A percentile compares a stretch with the other conserved stretches of the same genome.
Conservation (phyloP, 129 eudicot genomes). For the Chrysanthemum makinoi region DNA sequence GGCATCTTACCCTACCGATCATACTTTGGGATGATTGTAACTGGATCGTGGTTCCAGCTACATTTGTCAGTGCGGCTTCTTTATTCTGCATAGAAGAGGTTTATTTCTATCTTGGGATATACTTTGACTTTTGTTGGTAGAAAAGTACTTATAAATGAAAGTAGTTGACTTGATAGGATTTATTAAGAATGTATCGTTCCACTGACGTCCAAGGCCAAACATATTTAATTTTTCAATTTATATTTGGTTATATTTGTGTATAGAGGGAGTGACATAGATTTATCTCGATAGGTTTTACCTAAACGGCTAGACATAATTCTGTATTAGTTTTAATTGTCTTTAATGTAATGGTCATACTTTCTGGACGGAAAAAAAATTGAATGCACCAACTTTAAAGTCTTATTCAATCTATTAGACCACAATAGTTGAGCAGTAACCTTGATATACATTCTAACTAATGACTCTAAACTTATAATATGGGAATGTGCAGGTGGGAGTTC, state of each 20-base stretch:
- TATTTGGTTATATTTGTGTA: not conserved
- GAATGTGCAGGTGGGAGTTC: constrained; percentile 88
- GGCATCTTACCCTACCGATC: constrained; percentile 98
- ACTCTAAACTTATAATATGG: not conserved
- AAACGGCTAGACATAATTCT: not conserved
- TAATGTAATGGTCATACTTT: not conserved
- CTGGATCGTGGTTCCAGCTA: constrained; percentile 99
- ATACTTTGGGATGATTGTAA: constrained; percentile 99
- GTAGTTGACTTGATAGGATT: not conserved
- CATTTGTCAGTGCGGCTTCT: constrained; percentile 94
- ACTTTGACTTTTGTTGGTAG: constrained; percentile 12
- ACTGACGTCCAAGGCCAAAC: not conserved
- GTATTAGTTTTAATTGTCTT: not conserved
- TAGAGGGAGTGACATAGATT: not conserved
- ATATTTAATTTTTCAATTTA: not conserved
- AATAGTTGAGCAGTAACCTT: constrained; percentile 17
- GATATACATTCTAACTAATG: not conserved
- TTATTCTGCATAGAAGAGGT: constrained; percentile 99
- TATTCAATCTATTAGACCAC: not conserved
- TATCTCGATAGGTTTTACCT: not conserved
- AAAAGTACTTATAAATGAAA: not conserved
- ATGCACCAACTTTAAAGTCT: not conserved
- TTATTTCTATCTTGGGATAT: constrained; percentile 14
- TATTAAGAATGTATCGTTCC: no score
- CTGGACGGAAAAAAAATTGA: no score